A percentile compares a stretch with the other conserved stretches of the same genome.
phyloP scores from a whole-genome alignment of 768 basidiomycete species.

The Rhodosporidiobolus sp. region DNA sequence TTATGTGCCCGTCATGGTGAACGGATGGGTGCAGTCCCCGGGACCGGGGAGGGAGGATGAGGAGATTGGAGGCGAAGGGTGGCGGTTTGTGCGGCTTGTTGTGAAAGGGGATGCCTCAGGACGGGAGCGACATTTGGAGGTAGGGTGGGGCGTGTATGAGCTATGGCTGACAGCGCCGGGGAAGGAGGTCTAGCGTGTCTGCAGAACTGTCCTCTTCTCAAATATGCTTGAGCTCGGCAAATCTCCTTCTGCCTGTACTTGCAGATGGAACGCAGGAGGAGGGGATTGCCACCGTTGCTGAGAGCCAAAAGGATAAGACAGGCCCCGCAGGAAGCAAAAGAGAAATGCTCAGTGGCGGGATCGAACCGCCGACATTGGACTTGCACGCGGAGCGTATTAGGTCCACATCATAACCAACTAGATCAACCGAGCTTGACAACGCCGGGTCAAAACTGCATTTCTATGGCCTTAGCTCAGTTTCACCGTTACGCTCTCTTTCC shows the following conservation, averaged over 20 bases:
- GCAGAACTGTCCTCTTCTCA: no score
- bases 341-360: background rate
- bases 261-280: no score
- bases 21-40: no score
- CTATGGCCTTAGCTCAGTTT: no score
- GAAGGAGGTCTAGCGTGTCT: background rate
- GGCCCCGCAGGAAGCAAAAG: background rate
- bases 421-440: no score
- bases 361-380: no score
- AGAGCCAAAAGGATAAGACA: no score
- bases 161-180: conserved; percentile 1
- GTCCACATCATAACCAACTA: background rate
- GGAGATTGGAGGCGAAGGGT: background rate
- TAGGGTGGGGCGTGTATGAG: conserved; percentile 23
- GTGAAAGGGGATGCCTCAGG: background rate
- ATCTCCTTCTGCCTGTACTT: no score
- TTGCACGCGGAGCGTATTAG: background rate
- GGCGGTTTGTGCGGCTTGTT: conserved; percentile 3
- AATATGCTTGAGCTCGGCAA: no score
- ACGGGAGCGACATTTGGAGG: background rate
- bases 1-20: no score
- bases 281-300: background rate
- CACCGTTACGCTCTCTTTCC: no score
- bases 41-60: background rate
- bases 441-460: no score